phyloP scores from a whole-genome alignment of 495 filamentous ascomycete genomes.

The Rusavskia elegans region DNA sequence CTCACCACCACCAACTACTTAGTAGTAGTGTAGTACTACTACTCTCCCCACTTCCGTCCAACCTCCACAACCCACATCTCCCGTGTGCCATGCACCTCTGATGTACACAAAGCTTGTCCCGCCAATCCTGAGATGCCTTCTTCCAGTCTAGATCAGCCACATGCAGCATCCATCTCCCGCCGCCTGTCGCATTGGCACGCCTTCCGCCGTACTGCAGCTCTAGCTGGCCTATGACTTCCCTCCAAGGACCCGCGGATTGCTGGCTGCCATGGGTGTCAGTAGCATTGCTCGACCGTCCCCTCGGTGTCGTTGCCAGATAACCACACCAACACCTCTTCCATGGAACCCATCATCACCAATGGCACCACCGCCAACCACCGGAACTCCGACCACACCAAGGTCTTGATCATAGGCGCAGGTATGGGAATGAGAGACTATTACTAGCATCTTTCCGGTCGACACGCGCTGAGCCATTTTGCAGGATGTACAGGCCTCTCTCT shows the following conservation, averaged over 20 bases:
- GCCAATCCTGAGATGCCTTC: too few species aligned
- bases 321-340: neutral
- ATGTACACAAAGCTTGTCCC: too few species aligned
- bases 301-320: neutral
- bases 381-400: neutral
- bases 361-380: neutral
- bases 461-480: neutral
- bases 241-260: neutral
- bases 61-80: too few species aligned
- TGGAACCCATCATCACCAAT: neutral
- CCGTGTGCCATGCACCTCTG: too few species aligned
- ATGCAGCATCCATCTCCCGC: neutral
- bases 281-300: neutral
- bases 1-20: too few species aligned
- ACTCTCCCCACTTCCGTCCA: too few species aligned
- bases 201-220: neutral
- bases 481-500: neutral
- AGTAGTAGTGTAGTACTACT: too few species aligned
- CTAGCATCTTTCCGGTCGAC: neutral
- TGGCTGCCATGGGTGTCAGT: too few species aligned
- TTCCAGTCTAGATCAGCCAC: neutral
- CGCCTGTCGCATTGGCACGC: neutral
- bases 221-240: neutral
- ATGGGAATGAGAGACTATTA: neutral
- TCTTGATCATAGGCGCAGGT: neutral